phyloP scores from a whole-genome alignment of 345 rosid species.

The Bruguiera parviflora region DNA sequence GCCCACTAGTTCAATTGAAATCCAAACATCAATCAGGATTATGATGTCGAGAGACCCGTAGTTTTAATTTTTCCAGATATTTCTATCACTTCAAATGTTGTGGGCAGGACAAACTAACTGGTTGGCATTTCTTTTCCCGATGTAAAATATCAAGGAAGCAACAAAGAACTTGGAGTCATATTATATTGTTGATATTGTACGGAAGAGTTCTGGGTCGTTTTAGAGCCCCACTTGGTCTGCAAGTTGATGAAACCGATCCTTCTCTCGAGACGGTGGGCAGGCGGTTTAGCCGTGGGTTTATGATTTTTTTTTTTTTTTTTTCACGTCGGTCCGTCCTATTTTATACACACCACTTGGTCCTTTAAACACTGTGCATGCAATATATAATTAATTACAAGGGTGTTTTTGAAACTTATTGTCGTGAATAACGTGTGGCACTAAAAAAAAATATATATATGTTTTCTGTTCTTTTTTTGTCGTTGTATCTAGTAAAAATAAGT shows the following conservation, averaged over 20 bases:
- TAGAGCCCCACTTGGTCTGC: slow-evolving; percentile 17
- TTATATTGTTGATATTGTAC: slow-evolving; percentile 14
- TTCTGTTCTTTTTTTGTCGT: background rate
- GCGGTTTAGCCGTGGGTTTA: background rate
- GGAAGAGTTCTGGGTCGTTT: slow-evolving; percentile 22
- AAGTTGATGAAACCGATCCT: slow-evolving; percentile 20
- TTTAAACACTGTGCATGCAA: too few relatives aligned
- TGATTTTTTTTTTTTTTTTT: too few relatives aligned
- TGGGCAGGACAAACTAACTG: background rate
- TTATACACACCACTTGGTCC: background rate
- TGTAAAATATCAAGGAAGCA: background rate
- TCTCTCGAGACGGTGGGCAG: slow-evolving; percentile 18
- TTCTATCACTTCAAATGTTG: too few relatives aligned
- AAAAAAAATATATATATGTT: background rate
- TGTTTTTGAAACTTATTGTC: too few relatives aligned
- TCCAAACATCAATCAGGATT: too few relatives aligned
- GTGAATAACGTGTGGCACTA: too few relatives aligned
- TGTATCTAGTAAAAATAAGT: background rate
- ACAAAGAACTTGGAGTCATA: background rate
- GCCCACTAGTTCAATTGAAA: too few relatives aligned
- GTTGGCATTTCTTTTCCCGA: background rate
- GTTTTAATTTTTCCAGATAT: too few relatives aligned
- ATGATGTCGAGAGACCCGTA: too few relatives aligned
- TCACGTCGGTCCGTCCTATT: slow-evolving; percentile 17
- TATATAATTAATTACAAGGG: too few relatives aligned